A percentile compares a stretch with the other conserved stretches of the same genome.
Evolutionary conservation across 176 grass and related monocot species (phyloP).

Genomic region (Juncus inflexus): DNA sequence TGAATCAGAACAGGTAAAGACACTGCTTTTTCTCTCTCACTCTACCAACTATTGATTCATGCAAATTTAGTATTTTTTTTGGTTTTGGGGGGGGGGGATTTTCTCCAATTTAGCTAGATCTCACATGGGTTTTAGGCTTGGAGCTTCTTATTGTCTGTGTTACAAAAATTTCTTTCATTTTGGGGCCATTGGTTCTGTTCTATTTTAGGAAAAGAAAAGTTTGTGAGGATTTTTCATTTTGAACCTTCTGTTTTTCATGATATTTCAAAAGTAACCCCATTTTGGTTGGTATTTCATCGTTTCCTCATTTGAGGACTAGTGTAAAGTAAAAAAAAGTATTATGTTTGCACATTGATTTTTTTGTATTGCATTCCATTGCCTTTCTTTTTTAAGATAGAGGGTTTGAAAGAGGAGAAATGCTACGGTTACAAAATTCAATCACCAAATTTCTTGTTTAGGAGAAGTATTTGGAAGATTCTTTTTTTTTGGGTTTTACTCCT

Average conservation of each 20-base stretch:
- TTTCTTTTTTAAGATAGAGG: slow-evolving; percentile 2
- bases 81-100: neutral
- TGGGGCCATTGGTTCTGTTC: slow-evolving; percentile 10
- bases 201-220: neutral
- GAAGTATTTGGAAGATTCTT: neutral
- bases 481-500: slow-evolving; percentile 3
- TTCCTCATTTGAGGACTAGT: neutral
- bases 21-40: neutral
- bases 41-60: neutral
- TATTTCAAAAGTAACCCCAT: neutral
- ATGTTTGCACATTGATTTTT: neutral
- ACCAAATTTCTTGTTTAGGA: neutral
- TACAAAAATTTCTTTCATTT: neutral
- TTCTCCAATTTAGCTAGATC: slow-evolving; percentile 21
- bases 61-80: neutral
- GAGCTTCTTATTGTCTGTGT: neutral
- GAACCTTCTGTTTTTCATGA: neutral
- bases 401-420: neutral
- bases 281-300: slow-evolving; percentile 13
- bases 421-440: neutral
- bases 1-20: slow-evolving; percentile 24
- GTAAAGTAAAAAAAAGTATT: neutral
- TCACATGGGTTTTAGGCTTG: neutral
- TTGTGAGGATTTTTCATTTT: slow-evolving; percentile 8
- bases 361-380: neutral